Base-by-base conservation (phyloP, 495 filamentous ascomycete species). In the Letharia lupina region DNA sequence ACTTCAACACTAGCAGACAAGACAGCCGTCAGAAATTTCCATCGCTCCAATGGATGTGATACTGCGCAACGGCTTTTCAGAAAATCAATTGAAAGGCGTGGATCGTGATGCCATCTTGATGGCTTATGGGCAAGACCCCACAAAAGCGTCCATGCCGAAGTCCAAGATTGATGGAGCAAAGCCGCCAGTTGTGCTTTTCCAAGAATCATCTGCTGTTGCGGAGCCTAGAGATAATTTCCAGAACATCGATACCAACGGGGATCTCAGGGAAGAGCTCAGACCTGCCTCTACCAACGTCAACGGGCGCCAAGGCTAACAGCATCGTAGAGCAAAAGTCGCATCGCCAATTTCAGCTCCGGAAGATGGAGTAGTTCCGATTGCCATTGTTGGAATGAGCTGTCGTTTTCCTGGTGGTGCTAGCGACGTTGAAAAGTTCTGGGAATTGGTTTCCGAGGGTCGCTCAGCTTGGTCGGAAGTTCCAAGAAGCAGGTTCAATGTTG, bases 381-480 rank as follows among this genome's bases (percentile, higher is more conserved):
- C 77, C 35, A 76, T 80, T 50, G 75, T 81, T 59, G 79, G 78
- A 18, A 75, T 73, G 67, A 71, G 74, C 42, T 79, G 76, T 68
- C 75, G 78, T 13, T 74, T 79, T 23, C 72, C 79, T 9, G 79
- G 79, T 1, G 71, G 74, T 37, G 73, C 75, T 13, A 72, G 67
- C n/a, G 73, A 70, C 33, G 70, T 76, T 20, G 65, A 69, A 47
- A 70, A 77, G 39, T 71, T 81, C 59, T 79, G 77, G 76, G 69
- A 77, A n/a, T 52, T 80, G 40, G 73, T 74, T 52, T 71, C 67
- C 8, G 67, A 74, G 54, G 72, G 71, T 37, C 69, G 72, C 33
- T 73, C 72, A 52, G 70, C 68, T 61, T 75, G 72, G 73, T 65
- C 68, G 12, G 68, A 71, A n/a, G 71, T 77, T 13, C 79, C 80